Evolutionary conservation across 2,329 filamentous ascomycete species (phyloP).

Genomic region (Alternaria novae-zelandiae): DNA sequence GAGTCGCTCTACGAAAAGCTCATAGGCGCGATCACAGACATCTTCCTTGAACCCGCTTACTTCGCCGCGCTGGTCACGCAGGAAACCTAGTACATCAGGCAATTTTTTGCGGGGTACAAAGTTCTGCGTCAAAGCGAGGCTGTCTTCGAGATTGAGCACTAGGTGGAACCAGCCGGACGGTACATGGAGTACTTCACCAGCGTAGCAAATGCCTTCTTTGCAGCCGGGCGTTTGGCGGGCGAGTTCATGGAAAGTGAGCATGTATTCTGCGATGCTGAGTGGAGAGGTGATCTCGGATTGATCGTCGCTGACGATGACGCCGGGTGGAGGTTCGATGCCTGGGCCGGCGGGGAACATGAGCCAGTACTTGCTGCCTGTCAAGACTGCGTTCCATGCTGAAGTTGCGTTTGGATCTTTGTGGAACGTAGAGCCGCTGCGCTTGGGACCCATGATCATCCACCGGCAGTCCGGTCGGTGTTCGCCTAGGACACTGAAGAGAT

Average conservation of each 20-base stretch:
- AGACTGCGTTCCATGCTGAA: slow-evolving; percentile 92
- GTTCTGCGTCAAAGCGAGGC: slow-evolving; percentile 92
- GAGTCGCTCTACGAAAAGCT: slow-evolving; percentile 75
- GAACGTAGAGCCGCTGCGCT: slow-evolving; percentile 88
- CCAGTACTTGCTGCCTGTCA: slow-evolving; percentile 94
- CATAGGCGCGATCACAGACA: slow-evolving; percentile 71
- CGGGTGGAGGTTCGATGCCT: slow-evolving; percentile 72
- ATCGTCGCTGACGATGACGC: slow-evolving; percentile 87
- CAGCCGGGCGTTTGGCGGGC: slow-evolving; percentile 79
- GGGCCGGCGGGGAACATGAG: slow-evolving; percentile 89
- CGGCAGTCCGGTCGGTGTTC: slow-evolving; percentile 81
- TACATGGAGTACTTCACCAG: slow-evolving; percentile 89
- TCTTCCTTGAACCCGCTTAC: slow-evolving; percentile 82
- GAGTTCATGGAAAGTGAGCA: slow-evolving; percentile 85
- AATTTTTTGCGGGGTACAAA: slow-evolving; percentile 83
- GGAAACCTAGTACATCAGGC: slow-evolving; percentile 76
- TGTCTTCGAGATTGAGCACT: slow-evolving; percentile 84
- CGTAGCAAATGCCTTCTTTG: slow-evolving; percentile 80
- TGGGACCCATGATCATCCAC: slow-evolving; percentile 91
- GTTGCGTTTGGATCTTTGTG: slow-evolving; percentile 81
- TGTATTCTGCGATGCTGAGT: slow-evolving; percentile 95
- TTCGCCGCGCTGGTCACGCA: slow-evolving; percentile 82
- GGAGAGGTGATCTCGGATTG: slow-evolving; percentile 93
- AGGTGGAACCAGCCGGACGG: slow-evolving; percentile 97
- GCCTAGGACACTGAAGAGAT: slow-evolving; percentile 82